Evolutionary conservation across 768 basidiomycete genomes (phyloP), one percentile per base, ranked within the genome.

Genomic region (Galerina marginata): DNA sequence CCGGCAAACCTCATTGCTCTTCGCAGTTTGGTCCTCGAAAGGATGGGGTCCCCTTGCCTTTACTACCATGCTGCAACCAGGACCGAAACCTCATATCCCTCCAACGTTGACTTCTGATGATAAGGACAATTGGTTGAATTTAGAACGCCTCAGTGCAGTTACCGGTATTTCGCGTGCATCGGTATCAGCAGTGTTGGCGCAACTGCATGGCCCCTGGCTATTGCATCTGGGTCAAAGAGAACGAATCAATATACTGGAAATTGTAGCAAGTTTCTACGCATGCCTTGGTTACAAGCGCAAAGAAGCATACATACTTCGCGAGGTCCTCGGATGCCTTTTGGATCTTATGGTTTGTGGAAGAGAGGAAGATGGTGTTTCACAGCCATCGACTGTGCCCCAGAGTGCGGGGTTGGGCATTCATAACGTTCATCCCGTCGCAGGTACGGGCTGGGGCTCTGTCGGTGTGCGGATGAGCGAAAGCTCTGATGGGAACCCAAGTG

Each of bases 201-300:
- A 89, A 67, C 82, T 89, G 0, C 92, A 96, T 61, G 94, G 93
- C 0, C 93, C 96, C 2, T 95, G 93, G 89, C 76, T 97, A 23
- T 72, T 93, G 15, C 90, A 92, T 67, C 82, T 98, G 29, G 89
- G 89, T 15, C 81, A 87, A 39, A 81, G 87, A 52, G 92, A 95
- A 65, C 86, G 93, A 43, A 83, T 97, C 36, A 77, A 81, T 23
- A 76, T 91, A 20, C 79, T 93, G 57, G 87, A 91, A 65, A 80
- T 82, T 38, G 83, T 89, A 48, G 91, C 92, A 0, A 86, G 87
- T 63, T 76, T 93, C 47, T 96, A 91, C 72, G 83, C 89, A 10
- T 90, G 87, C 64, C 72, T 99, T 4, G 95, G 93, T 9, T 93
- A 95, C 72, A 83, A 80, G 54, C 83, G 97, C 48, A 96, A 96